These are phyloP conservation scores for Pyrenophora seminiperda DNA, from an alignment of 2,329 filamentous ascomycete genomes.

Conservation along the genomic window DNA sequence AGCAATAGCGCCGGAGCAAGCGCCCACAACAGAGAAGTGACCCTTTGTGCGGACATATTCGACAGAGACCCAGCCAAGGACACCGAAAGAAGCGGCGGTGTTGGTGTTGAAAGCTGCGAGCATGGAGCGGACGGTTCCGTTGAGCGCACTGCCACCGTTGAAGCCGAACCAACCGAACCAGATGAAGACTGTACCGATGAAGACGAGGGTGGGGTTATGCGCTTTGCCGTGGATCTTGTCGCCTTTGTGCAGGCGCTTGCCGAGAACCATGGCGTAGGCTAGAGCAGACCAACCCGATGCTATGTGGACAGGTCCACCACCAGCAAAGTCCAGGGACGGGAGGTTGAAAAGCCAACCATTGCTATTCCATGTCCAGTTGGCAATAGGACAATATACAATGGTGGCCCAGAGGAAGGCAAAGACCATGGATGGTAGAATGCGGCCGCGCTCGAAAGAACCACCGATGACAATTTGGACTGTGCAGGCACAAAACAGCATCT, in stretches of 20 bases:
- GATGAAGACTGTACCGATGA: conserved; percentile 67
- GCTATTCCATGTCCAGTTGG: conserved; percentile 69
- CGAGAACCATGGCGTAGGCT: conserved; percentile 67
- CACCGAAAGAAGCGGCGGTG: conserved; percentile 59
- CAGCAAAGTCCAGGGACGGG: conserved; percentile 64
- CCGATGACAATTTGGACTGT: conserved; percentile 70
- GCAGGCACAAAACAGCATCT: conserved; percentile 66
- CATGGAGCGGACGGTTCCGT: conserved; percentile 57
- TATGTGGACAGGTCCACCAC: conserved; percentile 68
- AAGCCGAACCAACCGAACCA: conserved; percentile 69
- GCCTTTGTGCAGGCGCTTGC: conserved; percentile 59
- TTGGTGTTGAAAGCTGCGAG: conserved; percentile 64
- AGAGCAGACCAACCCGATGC: conserved; percentile 66
- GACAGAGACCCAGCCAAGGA: conserved; percentile 60
- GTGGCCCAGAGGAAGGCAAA: conserved; percentile 69
- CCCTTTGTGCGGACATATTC: conserved; percentile 59
- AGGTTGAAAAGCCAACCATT: conserved; percentile 68
- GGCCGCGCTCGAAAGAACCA: conserved; percentile 67
- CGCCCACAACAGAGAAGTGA: conserved; percentile 61
- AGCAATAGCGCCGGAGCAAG: conserved; percentile 63
- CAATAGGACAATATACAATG: conserved; percentile 67
- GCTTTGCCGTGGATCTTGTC: conserved; percentile 60
- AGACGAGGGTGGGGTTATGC: conserved; percentile 68
- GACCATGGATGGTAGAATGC: conserved; percentile 67
- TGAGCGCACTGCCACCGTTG: conserved; percentile 61